Percentiles rank a stretch among this genome's conserved stretches.
These are phyloP conservation scores for Colletotrichum gloeosporioides DNA, from an alignment of 2,329 filamentous ascomycete genomes.

Conservation along the genomic window DNA sequence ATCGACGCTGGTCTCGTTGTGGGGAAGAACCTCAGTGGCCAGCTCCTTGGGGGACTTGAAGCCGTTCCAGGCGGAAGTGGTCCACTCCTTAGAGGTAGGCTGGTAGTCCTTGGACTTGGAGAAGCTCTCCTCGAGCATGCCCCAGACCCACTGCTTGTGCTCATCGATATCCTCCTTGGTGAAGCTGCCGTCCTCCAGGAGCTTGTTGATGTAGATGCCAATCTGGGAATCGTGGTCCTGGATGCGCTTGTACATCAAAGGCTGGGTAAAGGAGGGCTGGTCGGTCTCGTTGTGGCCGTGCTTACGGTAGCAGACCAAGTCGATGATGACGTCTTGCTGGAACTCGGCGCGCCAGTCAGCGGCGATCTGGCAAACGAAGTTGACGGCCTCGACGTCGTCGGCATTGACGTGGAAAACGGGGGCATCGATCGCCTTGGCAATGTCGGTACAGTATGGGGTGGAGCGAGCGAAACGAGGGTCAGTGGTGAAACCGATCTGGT, in stretches of 20 bases:
- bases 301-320: slow-evolving; percentile 98
- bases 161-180: slow-evolving; percentile 98
- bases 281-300: slow-evolving; percentile 99
- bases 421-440: slow-evolving; percentile 97
- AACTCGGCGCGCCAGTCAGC: slow-evolving; percentile 99
- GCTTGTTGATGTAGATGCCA: slow-evolving; percentile 89
- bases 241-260: slow-evolving; percentile 99
- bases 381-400: slow-evolving; percentile 97
- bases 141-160: slow-evolving; percentile 99
- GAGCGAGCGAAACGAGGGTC: slow-evolving; percentile 97
- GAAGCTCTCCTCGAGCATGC: slow-evolving; percentile 98
- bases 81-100: slow-evolving; percentile 96
- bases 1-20: slow-evolving; percentile 85
- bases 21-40: slow-evolving; percentile 90
- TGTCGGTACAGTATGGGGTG: slow-evolving; percentile 98
- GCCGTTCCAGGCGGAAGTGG: slow-evolving; percentile 98
- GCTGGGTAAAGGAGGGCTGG: slow-evolving; percentile 99
- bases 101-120: slow-evolving; percentile 97
- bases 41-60: slow-evolving; percentile 99
- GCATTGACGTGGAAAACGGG: slow-evolving; percentile 99
- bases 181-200: slow-evolving; percentile 91
- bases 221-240: slow-evolving; percentile 83
- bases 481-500: slow-evolving; percentile 99
- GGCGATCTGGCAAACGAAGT: slow-evolving; percentile 96
- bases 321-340: slow-evolving; percentile 97